Evolutionary conservation across 2,329 filamentous ascomycete genomes (phyloP).

Genomic region (Herpotrichia juniperi): DNA sequence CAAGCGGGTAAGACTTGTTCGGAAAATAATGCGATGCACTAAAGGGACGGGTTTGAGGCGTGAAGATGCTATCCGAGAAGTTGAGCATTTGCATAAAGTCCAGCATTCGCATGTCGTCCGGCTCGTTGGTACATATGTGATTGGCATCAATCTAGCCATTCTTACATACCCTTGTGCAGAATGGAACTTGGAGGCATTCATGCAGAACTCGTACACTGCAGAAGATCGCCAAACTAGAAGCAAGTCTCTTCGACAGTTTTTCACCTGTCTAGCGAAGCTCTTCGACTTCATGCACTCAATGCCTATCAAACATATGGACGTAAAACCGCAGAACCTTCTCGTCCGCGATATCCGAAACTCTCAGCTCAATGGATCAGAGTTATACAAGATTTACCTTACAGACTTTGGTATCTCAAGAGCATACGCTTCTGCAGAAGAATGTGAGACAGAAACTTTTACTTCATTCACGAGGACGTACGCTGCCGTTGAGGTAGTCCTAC

Average conservation of each 20-base stretch:
- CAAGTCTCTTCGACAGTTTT: slow-evolving; percentile 6
- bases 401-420: slow-evolving; percentile 29
- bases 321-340: slow-evolving; percentile 31
- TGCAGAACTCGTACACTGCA: no score
- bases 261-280: slow-evolving; percentile 18
- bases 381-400: slow-evolving; percentile 26
- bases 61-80: slow-evolving; percentile 25
- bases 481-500: slow-evolving; percentile 23
- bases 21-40: slow-evolving; percentile 23
- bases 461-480: slow-evolving; percentile 22
- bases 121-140: slow-evolving; percentile 23
- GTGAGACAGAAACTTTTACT: slow-evolving; percentile 20
- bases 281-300: slow-evolving; percentile 20
- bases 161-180: slow-evolving; percentile 27
- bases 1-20: slow-evolving; percentile 19
- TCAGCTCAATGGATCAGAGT: background rate
- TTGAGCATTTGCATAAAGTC: slow-evolving; percentile 20
- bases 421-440: slow-evolving; percentile 19
- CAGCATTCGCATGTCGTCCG: slow-evolving; percentile 25
- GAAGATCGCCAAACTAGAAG: background rate
- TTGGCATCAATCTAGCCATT: slow-evolving; percentile 19
- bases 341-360: slow-evolving; percentile 16
- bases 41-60: slow-evolving; percentile 15
- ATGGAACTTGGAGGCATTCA: slow-evolving; percentile 21
- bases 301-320: slow-evolving; percentile 30